A percentile compares a stretch with the other conserved stretches of the same genome.
Evolutionary conservation across 1,139 yeast genomes (phyloP).

Genomic region (Protomyces pachydermus): DNA sequence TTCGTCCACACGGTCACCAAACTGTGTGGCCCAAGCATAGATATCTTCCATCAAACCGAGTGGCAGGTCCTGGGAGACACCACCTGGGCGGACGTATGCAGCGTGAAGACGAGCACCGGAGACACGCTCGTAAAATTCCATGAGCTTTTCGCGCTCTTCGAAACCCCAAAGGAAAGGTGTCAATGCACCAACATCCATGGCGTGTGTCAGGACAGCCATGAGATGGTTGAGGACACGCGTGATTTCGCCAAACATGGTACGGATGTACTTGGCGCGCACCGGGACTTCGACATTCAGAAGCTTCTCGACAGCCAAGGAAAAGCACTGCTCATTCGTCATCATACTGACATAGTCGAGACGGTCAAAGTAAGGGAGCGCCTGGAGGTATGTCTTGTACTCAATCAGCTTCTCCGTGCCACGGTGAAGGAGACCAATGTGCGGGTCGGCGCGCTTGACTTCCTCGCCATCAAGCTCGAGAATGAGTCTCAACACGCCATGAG

Average conservation of each 20-base stretch:
- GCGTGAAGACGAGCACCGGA: conserved; percentile 87
- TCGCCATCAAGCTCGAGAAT: conserved; percentile 84
- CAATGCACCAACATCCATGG: conserved; percentile 93
- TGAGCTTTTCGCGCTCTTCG: conserved; percentile 87
- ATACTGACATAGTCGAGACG: conserved; percentile 75
- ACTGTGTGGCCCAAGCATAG: conserved; percentile 95
- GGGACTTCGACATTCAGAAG: conserved; percentile 81
- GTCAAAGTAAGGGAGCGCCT: conserved; percentile 79
- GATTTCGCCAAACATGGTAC: conserved; percentile 83
- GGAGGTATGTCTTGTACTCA: conserved; percentile 58
- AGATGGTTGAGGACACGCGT: conserved; percentile 79
- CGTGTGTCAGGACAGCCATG: conserved; percentile 82
- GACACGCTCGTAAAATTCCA: conserved; percentile 90
- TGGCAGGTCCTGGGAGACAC: conserved; percentile 84
- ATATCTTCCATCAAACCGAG: conserved; percentile 82
- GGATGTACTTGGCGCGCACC: conserved; percentile 73
- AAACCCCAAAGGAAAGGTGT: conserved; percentile 94
- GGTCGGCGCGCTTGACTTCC: conserved; percentile 80
- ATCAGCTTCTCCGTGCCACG: conserved; percentile 87
- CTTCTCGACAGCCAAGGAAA: conserved; percentile 79
- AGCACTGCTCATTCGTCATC: conserved; percentile 91
- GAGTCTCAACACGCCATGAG: conserved; percentile 85
- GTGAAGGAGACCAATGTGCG: conserved; percentile 81
- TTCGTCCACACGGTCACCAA: conserved; percentile 88
- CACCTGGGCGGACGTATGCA: conserved; percentile 89